Evolutionary conservation across 805 yeast species (phyloP).

Genomic region (Kazachstania bromeliacearum): DNA sequence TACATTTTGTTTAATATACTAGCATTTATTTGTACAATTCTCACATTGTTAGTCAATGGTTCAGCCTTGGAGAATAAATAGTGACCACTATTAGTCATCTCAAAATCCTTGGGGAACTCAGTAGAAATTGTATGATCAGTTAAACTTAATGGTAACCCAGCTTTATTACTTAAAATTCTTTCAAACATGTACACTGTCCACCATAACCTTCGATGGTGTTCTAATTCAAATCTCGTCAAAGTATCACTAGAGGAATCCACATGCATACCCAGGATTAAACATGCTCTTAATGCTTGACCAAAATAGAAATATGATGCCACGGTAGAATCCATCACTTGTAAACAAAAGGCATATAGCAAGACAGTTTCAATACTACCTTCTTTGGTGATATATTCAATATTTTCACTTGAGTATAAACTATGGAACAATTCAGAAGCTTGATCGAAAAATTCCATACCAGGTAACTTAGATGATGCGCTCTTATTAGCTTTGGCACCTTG

Average conservation of each 20-base stretch:
- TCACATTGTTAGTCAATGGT: slow-evolving; percentile 65
- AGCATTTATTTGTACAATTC: slow-evolving; percentile 71
- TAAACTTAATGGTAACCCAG: slow-evolving; percentile 69
- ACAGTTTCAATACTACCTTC: slow-evolving; percentile 76
- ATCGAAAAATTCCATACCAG: slow-evolving; percentile 71
- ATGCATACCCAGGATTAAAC: slow-evolving; percentile 68
- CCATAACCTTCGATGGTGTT: slow-evolving; percentile 73
- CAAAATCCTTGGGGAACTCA: slow-evolving; percentile 64
- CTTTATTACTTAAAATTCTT: slow-evolving; percentile 73
- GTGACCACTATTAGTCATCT: slow-evolving; percentile 52
- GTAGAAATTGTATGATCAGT: slow-evolving; percentile 78
- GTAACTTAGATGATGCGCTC: slow-evolving; percentile 29
- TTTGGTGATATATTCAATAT: slow-evolving; percentile 64
- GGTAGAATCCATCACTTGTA: slow-evolving; percentile 79
- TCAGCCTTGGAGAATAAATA: slow-evolving; percentile 75
- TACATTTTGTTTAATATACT: slow-evolving; percentile 58
- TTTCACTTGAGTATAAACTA: slow-evolving; percentile 70
- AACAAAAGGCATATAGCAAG: slow-evolving; percentile 63
- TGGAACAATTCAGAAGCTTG: slow-evolving; percentile 75
- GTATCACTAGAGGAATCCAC: slow-evolving; percentile 71
- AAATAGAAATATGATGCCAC: slow-evolving; percentile 74
- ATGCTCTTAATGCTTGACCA: slow-evolving; percentile 65
- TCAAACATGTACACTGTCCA: slow-evolving; percentile 85
- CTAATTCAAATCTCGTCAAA: slow-evolving; percentile 59
- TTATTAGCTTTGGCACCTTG: slow-evolving; percentile 46